Evolutionary conservation across 1,139 yeast species (phyloP).

Genomic region (Geotrichum bryndzae): DNA sequence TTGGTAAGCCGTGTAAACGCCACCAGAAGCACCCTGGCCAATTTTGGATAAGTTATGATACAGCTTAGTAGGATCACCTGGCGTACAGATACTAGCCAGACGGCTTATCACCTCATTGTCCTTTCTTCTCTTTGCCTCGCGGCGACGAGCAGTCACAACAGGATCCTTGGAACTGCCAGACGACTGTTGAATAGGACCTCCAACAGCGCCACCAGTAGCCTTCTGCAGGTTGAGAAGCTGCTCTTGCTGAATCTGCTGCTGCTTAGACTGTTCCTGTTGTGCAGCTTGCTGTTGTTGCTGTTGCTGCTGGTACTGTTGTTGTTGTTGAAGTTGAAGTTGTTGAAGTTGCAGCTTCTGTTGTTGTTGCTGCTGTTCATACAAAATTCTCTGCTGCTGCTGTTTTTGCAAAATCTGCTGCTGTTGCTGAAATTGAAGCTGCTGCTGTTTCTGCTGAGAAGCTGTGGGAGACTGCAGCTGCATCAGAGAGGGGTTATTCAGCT

Average conservation of each 20-base stretch:
- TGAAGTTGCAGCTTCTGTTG: constrained; percentile 12
- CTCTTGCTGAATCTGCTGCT: constrained; percentile 23
- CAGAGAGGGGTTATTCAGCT: constrained; percentile 21
- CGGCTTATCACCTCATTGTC: constrained; percentile 66
- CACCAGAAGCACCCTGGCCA: constrained; percentile 98
- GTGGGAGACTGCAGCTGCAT: constrained; percentile 24
- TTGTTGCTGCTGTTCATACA: constrained; percentile 20
- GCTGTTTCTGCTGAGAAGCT: constrained; percentile 19
- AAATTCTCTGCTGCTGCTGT: constrained; percentile 21
- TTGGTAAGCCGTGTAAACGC: constrained; percentile 88
- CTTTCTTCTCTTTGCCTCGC: constrained; percentile 65
- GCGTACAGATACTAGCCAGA: constrained; percentile 70
- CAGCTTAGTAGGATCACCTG: constrained; percentile 75
- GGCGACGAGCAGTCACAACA: constrained; percentile 48
- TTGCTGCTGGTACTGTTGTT: constrained; percentile 12
- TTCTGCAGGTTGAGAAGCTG: constrained; percentile 33
- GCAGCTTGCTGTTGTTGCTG: constrained; percentile 19
- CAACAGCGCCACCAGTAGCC: constrained; percentile 31
- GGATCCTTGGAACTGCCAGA: constrained; percentile 34
- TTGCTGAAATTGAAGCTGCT: constrained; percentile 15
- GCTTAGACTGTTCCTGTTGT: constrained; percentile 19
- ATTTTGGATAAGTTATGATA: constrained; percentile 71
- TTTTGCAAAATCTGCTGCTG: constrained; percentile 19
- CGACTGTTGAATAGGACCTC: constrained; percentile 22
- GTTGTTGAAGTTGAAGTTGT: constrained; percentile 6